A percentile compares a stretch with the other conserved stretches of the same genome.
phyloP scores from a whole-genome alignment of 495 filamentous ascomycete genomes.

The Aspergillus wentii region DNA sequence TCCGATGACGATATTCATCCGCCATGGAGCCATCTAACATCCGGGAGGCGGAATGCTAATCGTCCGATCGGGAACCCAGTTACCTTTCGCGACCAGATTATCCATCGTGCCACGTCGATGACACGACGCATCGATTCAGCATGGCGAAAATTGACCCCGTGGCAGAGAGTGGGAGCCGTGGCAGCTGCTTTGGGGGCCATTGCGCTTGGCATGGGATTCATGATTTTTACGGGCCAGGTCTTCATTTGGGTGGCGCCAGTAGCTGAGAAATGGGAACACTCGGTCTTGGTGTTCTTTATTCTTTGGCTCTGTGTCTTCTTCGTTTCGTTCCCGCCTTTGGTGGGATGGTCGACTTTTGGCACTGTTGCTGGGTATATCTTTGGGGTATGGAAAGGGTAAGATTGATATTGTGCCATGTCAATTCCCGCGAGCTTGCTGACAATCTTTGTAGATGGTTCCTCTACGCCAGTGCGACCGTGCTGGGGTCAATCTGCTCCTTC shows the following conservation, averaged over 20 bases:
- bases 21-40: conserved; percentile 31
- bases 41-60: conserved; percentile 27
- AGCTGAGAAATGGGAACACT: conserved; percentile 66
- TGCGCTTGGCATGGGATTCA: conserved; percentile 56
- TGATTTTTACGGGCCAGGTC: conserved; percentile 71
- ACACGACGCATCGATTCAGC: conserved; percentile 25
- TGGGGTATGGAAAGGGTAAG: conserved; percentile 79
- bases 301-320: conserved; percentile 73
- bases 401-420: neutral
- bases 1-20: conserved; percentile 33
- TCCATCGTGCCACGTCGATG: conserved; percentile 29
- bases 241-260: conserved; percentile 67
- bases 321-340: conserved; percentile 82
- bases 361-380: conserved; percentile 91
- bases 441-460: conserved; percentile 63
- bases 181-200: conserved; percentile 42
- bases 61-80: conserved; percentile 17
- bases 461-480: conserved; percentile 69
- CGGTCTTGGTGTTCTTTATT: conserved; percentile 68
- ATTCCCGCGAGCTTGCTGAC: conserved; percentile 3
- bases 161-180: conserved; percentile 57
- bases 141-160: conserved; percentile 51
- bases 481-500: conserved; percentile 74
- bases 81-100: conserved; percentile 39
- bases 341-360: conserved; percentile 85